phyloP scores from a whole-genome alignment of 352 stramenopile genomes.

The Phytophthora megakarya region DNA sequence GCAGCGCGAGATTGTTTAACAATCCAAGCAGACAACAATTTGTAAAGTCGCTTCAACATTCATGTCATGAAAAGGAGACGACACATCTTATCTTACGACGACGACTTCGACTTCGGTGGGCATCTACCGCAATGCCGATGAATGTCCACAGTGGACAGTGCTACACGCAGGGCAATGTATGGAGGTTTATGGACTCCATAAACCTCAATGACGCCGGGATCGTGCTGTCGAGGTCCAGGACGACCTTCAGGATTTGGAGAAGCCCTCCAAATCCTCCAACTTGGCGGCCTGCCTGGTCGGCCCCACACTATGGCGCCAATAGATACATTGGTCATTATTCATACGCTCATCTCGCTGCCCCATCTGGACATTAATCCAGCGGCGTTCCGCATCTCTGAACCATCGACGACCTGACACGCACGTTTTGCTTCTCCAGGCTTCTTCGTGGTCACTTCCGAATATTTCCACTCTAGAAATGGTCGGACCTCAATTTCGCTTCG shows the following conservation, averaged over 20 bases:
- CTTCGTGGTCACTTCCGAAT: slow-evolving; percentile 17
- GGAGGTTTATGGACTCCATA: too few species aligned
- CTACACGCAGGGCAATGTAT: background rate
- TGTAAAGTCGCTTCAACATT: background rate
- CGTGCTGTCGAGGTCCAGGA: slow-evolving; percentile 2
- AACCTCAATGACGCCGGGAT: slow-evolving; percentile 5
- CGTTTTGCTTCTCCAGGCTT: slow-evolving; percentile 7
- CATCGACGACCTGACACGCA: slow-evolving; percentile 6
- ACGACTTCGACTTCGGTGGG: slow-evolving; percentile 21
- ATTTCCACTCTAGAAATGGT: slow-evolving; percentile 13
- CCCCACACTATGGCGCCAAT: too few species aligned
- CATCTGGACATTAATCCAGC: slow-evolving; percentile 29
- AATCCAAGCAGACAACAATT: too few species aligned
- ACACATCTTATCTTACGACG: slow-evolving; percentile 26
- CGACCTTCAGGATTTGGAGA: slow-evolving; percentile 17
- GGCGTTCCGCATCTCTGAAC: slow-evolving; percentile 18
- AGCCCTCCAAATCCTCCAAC: too few species aligned
- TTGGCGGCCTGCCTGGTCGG: background rate
- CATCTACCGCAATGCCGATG: slow-evolving; percentile 5
- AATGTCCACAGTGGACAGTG: slow-evolving; percentile 20
- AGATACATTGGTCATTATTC: background rate
- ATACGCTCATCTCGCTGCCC: slow-evolving; percentile 14
- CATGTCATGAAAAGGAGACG: slow-evolving; percentile 13
- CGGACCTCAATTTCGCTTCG: slow-evolving; percentile 3
- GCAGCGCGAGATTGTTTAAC: too few species aligned